Evolutionary conservation across 2,329 filamentous ascomycete species (phyloP).

Genomic region (Exserohilum rostratum): DNA sequence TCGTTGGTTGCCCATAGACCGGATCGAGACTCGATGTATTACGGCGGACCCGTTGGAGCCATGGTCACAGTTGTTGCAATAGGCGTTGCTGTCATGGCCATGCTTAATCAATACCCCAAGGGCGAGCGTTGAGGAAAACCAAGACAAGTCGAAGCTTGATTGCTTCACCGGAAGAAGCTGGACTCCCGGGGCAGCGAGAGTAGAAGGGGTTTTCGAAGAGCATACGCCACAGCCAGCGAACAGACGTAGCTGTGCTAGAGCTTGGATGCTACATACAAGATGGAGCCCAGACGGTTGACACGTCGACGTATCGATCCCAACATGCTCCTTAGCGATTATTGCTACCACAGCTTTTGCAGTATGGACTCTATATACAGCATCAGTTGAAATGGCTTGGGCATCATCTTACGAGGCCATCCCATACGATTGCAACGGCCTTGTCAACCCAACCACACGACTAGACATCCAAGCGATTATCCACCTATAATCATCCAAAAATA

Average conservation of each 20-base stretch:
- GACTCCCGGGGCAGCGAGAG: neutral
- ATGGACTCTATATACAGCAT: neutral
- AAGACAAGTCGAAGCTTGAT: slow-evolving; percentile 5
- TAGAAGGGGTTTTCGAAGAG: neutral
- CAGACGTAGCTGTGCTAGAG: neutral
- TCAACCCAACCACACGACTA: neutral
- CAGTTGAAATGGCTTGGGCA: neutral
- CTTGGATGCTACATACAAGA: neutral
- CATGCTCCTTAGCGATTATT: neutral
- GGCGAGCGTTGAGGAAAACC: slow-evolving; percentile 49
- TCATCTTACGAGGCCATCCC: neutral
- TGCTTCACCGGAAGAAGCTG: neutral
- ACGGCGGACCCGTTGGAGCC: slow-evolving; percentile 47
- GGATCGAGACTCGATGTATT: slow-evolving; percentile 40
- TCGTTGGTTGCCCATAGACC: slow-evolving; percentile 34
- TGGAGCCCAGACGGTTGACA: neutral
- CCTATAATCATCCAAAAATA: neutral
- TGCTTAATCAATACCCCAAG: slow-evolving; percentile 53
- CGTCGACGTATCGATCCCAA: neutral
- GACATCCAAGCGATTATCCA: neutral
- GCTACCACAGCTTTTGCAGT: neutral
- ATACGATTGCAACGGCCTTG: neutral
- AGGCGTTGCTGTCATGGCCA: slow-evolving; percentile 50
- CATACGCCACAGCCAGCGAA: neutral
- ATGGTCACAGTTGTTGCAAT: slow-evolving; percentile 50